Conservation (phyloP, 2,329 filamentous ascomycete species). For the Arachnomyces sp. region DNA sequence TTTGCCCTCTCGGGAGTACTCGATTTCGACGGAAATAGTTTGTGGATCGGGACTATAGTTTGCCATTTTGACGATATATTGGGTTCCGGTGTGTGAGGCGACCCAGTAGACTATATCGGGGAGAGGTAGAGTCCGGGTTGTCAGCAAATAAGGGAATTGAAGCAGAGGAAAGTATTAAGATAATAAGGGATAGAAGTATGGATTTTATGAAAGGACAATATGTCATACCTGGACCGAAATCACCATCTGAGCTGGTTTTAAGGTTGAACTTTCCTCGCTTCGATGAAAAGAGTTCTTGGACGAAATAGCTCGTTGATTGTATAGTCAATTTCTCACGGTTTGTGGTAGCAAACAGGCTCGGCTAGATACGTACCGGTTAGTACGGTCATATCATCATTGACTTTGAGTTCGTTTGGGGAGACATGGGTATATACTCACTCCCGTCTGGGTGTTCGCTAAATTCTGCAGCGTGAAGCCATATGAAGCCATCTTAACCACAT, state of each 20-base stretch:
- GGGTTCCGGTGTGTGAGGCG: slow-evolving; percentile 17
- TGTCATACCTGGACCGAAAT: slow-evolving; percentile 18
- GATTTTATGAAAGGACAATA: too few species aligned
- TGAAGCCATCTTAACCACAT: slow-evolving; percentile 22
- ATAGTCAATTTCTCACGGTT: slow-evolving; percentile 22
- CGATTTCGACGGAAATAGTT: slow-evolving; percentile 21
- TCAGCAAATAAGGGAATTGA: not conserved
- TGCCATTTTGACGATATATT: slow-evolving; percentile 24
- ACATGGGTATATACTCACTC: not conserved
- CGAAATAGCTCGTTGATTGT: slow-evolving; percentile 27
- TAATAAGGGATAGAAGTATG: too few species aligned
- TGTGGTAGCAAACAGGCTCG: slow-evolving; percentile 26
- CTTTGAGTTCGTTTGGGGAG: not conserved
- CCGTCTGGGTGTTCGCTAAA: slow-evolving; percentile 18
- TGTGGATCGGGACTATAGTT: slow-evolving; percentile 21
- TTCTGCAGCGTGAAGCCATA: slow-evolving; percentile 25
- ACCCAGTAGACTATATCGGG: slow-evolving; percentile 25
- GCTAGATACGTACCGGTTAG: slow-evolving; percentile 11
- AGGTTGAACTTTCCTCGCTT: slow-evolving; percentile 25
- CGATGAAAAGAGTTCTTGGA: slow-evolving; percentile 28
- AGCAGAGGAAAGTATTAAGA: too few species aligned
- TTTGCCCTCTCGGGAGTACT: slow-evolving; percentile 14
- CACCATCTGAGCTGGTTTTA: slow-evolving; percentile 18
- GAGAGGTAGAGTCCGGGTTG: too few species aligned
- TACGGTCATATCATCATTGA: too few species aligned